Evolutionary conservation across 208 protist genomes (phyloP).

Genomic region (Naegleria fowleri): DNA sequence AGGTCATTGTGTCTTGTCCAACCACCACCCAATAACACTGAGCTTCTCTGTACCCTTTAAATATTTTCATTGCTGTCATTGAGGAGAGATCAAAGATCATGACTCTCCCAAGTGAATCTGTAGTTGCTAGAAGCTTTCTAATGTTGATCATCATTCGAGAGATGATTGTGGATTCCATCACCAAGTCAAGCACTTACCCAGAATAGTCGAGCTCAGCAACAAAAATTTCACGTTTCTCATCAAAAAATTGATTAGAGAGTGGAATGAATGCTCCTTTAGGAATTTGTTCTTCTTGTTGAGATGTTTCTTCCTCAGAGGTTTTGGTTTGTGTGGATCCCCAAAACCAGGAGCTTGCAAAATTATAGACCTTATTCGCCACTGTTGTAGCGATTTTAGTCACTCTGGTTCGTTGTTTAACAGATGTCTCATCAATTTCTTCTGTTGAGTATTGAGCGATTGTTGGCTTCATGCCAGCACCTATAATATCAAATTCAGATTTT

Average conservation of each 20-base stretch:
- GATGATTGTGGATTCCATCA: no score
- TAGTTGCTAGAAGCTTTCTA: not conserved
- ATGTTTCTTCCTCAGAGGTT: not conserved
- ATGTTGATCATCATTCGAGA: no score
- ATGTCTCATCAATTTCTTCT: not conserved
- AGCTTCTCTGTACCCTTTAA: constrained; percentile 16
- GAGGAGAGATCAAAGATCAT: not conserved
- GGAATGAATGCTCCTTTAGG: not conserved
- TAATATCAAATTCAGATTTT: not conserved
- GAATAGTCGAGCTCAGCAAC: not conserved
- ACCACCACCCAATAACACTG: not conserved
- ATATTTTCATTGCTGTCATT: not conserved
- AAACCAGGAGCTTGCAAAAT: not conserved
- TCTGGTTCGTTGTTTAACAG: not conserved
- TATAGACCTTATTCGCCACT: not conserved
- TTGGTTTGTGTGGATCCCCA: not conserved
- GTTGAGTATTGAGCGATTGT: not conserved
- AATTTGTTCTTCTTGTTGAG: not conserved
- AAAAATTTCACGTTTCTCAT: constrained; percentile 8
- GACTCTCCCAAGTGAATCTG: not conserved
- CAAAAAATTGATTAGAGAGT: not conserved
- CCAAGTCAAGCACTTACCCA: not conserved
- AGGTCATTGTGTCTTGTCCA: not conserved
- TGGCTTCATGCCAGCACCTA: not conserved
- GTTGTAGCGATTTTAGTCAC: not conserved